Conservation (phyloP, 192 early-diverging fungal genomes). For the Coemansia pectinata region DNA sequence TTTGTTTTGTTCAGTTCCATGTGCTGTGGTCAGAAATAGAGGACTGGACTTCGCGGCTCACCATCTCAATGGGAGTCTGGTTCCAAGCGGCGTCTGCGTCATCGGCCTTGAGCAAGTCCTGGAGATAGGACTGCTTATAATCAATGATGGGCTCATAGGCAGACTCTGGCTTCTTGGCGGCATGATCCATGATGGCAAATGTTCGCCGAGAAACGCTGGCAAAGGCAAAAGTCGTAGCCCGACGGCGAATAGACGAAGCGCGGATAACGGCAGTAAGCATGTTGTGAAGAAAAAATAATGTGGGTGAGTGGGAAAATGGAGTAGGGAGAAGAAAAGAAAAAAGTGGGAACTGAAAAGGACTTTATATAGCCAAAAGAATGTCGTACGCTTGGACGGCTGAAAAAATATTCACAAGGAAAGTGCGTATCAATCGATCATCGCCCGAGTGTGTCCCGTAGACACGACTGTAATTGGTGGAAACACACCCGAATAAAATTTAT, state of each 20-base stretch:
- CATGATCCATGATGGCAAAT: constrained; percentile 2
- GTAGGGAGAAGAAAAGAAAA: background rate
- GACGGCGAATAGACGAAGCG: background rate
- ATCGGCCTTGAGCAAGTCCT: constrained; percentile 38
- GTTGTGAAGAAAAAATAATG: background rate
- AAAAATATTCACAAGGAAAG: background rate
- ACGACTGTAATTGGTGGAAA: background rate
- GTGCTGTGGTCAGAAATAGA: constrained; percentile 23
- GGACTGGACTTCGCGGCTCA: constrained; percentile 48
- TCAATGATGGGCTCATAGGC: constrained; percentile 12
- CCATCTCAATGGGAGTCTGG: constrained; percentile 41
- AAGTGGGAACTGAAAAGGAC: background rate
- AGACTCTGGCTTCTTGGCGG: constrained; percentile 13
- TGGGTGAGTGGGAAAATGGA: background rate
- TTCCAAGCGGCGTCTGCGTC: constrained; percentile 52
- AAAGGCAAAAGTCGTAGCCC: background rate
- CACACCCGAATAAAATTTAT: background rate
- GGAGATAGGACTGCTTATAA: constrained; percentile 33
- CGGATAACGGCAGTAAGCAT: constrained; percentile 8
- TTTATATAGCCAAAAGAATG: background rate
- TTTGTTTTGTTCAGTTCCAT: constrained; percentile 20
- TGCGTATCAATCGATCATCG: constrained; percentile 8
- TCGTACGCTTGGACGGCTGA: background rate
- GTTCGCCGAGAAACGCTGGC: constrained; percentile 13
- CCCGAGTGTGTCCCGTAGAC: background rate